These are phyloP conservation scores for Paramyrothecium roridum DNA, from an alignment of 2,329 filamentous ascomycete species.

Conservation along the genomic window DNA sequence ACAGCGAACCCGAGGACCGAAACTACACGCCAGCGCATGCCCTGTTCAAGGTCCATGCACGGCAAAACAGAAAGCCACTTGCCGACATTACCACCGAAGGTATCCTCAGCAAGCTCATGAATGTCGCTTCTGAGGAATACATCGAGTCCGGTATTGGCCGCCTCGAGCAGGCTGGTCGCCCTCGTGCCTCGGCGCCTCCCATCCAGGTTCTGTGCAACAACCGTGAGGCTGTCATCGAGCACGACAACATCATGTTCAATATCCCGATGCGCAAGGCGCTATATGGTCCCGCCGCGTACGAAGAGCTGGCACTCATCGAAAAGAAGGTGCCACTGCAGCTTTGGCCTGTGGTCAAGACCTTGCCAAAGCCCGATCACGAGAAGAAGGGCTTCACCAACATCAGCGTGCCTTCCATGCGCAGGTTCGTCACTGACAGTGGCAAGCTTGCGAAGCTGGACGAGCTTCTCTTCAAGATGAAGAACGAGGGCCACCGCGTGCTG, in stretches of 20 bases:
- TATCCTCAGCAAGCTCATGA: constrained; percentile 72
- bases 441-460: constrained; percentile 91
- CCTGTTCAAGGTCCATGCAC: constrained; percentile 75
- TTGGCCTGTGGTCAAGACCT: constrained; percentile 61
- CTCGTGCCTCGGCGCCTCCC: constrained; percentile 80
- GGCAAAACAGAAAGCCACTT: constrained; percentile 63
- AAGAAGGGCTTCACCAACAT: constrained; percentile 89
- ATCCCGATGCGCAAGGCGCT: constrained; percentile 68
- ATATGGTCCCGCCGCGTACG: constrained; percentile 59
- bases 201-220: constrained; percentile 76
- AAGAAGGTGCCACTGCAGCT: constrained; percentile 64
- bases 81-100: constrained; percentile 71
- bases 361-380: constrained; percentile 76
- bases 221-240: constrained; percentile 62
- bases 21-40: constrained; percentile 70
- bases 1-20: constrained; percentile 62
- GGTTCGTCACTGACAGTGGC: constrained; percentile 95
- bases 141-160: constrained; percentile 68
- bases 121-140: constrained; percentile 66
- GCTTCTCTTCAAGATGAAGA: constrained; percentile 85
- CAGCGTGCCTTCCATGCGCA: constrained; percentile 89
- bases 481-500: constrained; percentile 86
- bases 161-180: constrained; percentile 77
- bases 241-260: constrained; percentile 77
- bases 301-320: constrained; percentile 74